phyloP scores from a whole-genome alignment of 116 monocot species.

The Dioscorea cayenensis region DNA sequence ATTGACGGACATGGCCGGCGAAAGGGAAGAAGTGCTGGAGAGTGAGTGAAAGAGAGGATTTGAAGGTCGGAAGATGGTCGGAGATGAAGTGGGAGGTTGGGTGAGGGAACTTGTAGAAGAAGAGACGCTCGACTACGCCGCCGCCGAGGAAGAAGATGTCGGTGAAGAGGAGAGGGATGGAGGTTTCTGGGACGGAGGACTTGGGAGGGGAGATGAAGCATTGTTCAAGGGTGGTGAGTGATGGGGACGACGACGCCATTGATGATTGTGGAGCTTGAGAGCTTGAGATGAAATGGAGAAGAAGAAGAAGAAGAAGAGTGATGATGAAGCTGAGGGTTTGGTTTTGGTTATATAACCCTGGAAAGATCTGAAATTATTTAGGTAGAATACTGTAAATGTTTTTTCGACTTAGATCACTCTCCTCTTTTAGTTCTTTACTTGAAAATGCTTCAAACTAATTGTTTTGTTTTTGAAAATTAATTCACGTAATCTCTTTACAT shows the following conservation, averaged over 20 bases:
- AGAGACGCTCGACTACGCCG: slow-evolving; percentile 37
- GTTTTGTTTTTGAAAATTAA: no score
- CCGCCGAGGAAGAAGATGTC: slow-evolving; percentile 27
- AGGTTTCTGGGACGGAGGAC: background rate
- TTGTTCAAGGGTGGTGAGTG: background rate
- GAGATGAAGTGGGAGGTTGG: slow-evolving; percentile 22
- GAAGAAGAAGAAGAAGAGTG: no score
- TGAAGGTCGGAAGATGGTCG: slow-evolving; percentile 32
- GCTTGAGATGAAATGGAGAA: no score
- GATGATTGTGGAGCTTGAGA: background rate
- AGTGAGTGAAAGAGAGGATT: slow-evolving; percentile 34
- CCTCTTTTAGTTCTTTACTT: no score
- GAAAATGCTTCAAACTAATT: no score
- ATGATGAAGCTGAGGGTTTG: no score
- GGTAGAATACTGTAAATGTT: no score
- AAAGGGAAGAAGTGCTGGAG: slow-evolving; percentile 50
- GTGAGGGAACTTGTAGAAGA: slow-evolving; percentile 38
- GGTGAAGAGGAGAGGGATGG: slow-evolving; percentile 36
- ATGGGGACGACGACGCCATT: background rate
- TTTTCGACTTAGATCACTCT: no score
- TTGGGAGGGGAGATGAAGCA: background rate
- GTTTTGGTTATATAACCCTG: no score
- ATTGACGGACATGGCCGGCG: slow-evolving; percentile 21
- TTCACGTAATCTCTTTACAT: no score
- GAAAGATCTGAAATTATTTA: no score